A percentile compares a stretch with the other conserved stretches of the same genome.
These are phyloP conservation scores for Pichia cactophila DNA, from an alignment of 1,139 yeast species.

Conservation along the genomic window DNA sequence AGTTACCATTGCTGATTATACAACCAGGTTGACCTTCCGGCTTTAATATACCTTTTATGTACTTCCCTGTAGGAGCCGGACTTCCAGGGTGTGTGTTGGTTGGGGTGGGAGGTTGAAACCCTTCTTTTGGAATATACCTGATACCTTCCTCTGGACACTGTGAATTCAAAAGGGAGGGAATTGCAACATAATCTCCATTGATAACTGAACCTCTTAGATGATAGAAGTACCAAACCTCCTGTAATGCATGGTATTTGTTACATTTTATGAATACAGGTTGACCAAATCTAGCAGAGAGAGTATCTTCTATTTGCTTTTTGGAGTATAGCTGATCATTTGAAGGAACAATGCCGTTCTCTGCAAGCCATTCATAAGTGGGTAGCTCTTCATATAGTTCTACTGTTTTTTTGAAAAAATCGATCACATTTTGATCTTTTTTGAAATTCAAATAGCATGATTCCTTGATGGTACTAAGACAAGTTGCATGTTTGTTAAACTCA, in stretches of 20 bases:
- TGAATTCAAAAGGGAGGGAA: slow-evolving; percentile 48
- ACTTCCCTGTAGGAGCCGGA: slow-evolving; percentile 26
- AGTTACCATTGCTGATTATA: slow-evolving; percentile 75
- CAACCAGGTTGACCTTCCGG: slow-evolving; percentile 61
- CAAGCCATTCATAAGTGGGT: slow-evolving; percentile 66
- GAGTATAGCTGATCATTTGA: slow-evolving; percentile 55
- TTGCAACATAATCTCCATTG: slow-evolving; percentile 56
- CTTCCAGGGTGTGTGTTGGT: slow-evolving; percentile 30
- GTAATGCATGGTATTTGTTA: slow-evolving; percentile 57
- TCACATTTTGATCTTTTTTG: slow-evolving; percentile 49
- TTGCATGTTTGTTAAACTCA: slow-evolving; percentile 93
- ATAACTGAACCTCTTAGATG: slow-evolving; percentile 68
- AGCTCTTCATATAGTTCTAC: slow-evolving; percentile 55
- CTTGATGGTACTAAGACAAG: slow-evolving; percentile 75
- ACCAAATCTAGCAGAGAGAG: slow-evolving; percentile 54
- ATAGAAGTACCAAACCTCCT: slow-evolving; percentile 89
- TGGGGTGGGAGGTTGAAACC: slow-evolving; percentile 34
- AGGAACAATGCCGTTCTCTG: slow-evolving; percentile 58
- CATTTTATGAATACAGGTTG: slow-evolving; percentile 65
- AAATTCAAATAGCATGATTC: slow-evolving; percentile 54
- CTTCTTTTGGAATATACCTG: slow-evolving; percentile 65
- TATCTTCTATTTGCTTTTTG: slow-evolving; percentile 54
- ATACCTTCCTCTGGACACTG: slow-evolving; percentile 70
- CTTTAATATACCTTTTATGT: slow-evolving; percentile 38
- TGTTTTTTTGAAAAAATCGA: slow-evolving; percentile 68